Evolutionary conservation across 2,329 filamentous ascomycete species (phyloP).

Genomic region (Acephala macrosclerotiorum): DNA sequence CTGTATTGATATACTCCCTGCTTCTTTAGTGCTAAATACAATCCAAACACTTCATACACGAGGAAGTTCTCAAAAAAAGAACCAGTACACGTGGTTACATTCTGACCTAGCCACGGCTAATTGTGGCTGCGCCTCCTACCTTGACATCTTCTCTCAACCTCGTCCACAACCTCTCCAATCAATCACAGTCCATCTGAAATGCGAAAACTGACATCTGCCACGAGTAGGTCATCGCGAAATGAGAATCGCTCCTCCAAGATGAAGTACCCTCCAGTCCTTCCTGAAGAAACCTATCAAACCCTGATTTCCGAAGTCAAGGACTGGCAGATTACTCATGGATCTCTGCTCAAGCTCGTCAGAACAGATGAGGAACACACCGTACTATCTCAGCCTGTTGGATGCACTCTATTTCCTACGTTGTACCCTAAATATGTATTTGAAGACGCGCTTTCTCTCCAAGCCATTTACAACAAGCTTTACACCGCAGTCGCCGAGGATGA

Average conservation of each 20-base stretch:
- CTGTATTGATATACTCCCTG: no score
- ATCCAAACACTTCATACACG: no score
- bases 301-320: constrained; percentile 41
- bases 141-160: background rate
- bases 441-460: constrained; percentile 60
- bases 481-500: constrained; percentile 56
- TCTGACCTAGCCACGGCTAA: background rate
- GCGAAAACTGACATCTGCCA: background rate
- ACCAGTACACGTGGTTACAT: no score
- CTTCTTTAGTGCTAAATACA: no score
- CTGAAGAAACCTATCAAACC: background rate
- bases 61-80: no score
- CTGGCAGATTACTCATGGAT: constrained; percentile 52
- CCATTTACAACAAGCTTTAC: constrained; percentile 62
- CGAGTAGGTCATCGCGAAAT: background rate
- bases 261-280: constrained; percentile 5
- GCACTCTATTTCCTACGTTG: constrained; percentile 45
- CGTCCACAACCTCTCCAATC: background rate
- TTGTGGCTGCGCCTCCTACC: background rate
- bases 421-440: constrained; percentile 46
- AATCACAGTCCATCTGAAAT: background rate
- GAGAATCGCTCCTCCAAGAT: background rate
- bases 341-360: constrained; percentile 46
- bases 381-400: constrained; percentile 44
- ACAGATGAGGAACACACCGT: constrained; percentile 40